Evolutionary conservation across 305 asterid species (phyloP), one percentile per base, ranked within the genome.

Genomic region (Fraxinus nigra): DNA sequence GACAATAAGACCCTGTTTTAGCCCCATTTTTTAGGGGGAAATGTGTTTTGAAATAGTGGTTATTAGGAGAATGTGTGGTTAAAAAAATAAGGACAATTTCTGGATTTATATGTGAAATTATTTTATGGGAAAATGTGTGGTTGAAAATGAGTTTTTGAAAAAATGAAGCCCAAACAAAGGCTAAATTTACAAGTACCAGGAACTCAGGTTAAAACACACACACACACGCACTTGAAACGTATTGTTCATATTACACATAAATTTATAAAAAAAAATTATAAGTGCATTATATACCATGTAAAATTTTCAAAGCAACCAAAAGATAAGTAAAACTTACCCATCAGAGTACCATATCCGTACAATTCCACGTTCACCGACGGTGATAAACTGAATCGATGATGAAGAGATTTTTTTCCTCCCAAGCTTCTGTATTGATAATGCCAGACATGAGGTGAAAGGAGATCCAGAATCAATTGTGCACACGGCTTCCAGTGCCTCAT

Each of bases 331-430:
- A 74, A 76, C 91, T 67, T 85, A 97, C 99, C 98, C 96, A 80
- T 94, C 91, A 63, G 98, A 92, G 82, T 85, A 93, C 99, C 98
- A 97, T 86, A 97, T 90, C 81, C 98, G 91, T 80, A 94, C 94
- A 80, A 94, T 80, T 80, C 97, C 99, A 76, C 98, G 98, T 84
- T 97, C 98, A 83, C 99, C 99, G 83, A 93, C 97, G 35, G 98
- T 94, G 77, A 94, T 63, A 82, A 94, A 97, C 74, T 87, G 88
- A 85, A 90, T 61, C 69, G 95, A 87, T 37, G 92, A 87, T 74
- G 90, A 83, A 79, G 80, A 89, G 76, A 81, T 88, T 77, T 81
- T 89, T 85, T 85, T 84, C 91, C 89, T 92, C 80, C 88, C 90
- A 20, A 84, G 85, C 81, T 85, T 86, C 84, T 88, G 81, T 24